These are phyloP conservation scores for Adansonia gregorii DNA, from an alignment of 441 rosid genomes.

Conservation along the genomic window DNA sequence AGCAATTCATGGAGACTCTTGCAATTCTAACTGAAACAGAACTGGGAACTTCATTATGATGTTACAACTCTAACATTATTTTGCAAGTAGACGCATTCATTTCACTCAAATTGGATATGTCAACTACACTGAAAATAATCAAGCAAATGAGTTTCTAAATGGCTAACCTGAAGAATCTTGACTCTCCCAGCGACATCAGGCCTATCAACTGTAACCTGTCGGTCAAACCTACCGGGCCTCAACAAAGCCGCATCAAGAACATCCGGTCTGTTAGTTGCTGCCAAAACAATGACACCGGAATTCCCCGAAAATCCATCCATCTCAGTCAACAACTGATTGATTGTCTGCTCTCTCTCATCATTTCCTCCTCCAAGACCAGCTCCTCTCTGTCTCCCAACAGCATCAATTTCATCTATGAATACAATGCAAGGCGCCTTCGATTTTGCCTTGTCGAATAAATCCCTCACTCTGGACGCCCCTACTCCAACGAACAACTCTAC, in stretches of 20 bases:
- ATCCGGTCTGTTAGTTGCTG: constrained; percentile 85
- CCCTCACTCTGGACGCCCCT: constrained; percentile 83
- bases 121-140: constrained; percentile 7
- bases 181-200: constrained; percentile 98
- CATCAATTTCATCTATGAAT: constrained; percentile 87
- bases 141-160: constrained; percentile 8
- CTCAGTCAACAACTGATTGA: constrained; percentile 82
- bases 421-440: constrained; percentile 79
- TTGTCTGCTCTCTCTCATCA: constrained; percentile 90
- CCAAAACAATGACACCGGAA: constrained; percentile 87
- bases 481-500: constrained; percentile 88
- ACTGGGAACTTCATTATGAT: neutral
- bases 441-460: constrained; percentile 80
- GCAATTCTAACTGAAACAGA: neutral
- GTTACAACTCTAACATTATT: neutral
- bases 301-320: constrained; percentile 95
- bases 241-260: constrained; percentile 84
- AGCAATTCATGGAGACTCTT: neutral
- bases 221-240: constrained; percentile 84
- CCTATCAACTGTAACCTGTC: constrained; percentile 86
- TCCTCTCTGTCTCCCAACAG: constrained; percentile 93
- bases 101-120: neutral
- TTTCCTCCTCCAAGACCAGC: constrained; percentile 94
- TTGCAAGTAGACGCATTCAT: neutral
- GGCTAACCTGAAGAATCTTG: constrained; percentile 78